Conservation (phyloP, 78 protist genomes). For the Isochrysis galbana region DNA sequence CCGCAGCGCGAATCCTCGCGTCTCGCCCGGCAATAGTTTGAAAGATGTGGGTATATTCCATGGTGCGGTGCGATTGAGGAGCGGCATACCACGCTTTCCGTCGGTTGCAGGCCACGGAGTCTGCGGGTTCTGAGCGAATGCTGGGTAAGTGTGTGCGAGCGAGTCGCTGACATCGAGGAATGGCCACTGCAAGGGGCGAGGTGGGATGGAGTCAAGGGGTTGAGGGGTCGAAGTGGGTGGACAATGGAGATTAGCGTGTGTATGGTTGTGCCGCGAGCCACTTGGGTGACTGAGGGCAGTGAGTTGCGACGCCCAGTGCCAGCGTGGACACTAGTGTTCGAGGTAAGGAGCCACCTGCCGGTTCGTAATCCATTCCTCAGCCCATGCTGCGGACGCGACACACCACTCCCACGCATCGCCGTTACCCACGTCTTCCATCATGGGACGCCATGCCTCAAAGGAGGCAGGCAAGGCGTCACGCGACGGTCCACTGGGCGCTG, state of each 20-base stretch:
- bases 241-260: no score
- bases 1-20: background rate
- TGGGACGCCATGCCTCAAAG: constrained; percentile 1
- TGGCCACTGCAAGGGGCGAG: background rate
- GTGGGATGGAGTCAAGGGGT: no score
- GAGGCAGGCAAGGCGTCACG: background rate
- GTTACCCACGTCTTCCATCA: background rate
- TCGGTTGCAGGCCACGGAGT: background rate
- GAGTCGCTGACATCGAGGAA: background rate
- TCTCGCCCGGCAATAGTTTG: background rate
- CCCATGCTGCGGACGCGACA: background rate
- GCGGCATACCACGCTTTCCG: background rate
- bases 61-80: background rate
- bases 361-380: background rate
- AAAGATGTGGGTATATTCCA: background rate
- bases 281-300: no score
- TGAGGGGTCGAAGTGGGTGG: no score
- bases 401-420: background rate
- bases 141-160: background rate
- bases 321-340: no score
- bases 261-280: no score
- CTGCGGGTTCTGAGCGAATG: background rate
- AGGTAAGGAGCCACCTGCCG: no score
- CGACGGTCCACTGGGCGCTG: no score
- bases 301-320: no score